Evolutionary conservation across 2,329 filamentous ascomycete genomes (phyloP), one percentile per base, ranked within the genome.

Genomic region (Thelonectria olida): DNA sequence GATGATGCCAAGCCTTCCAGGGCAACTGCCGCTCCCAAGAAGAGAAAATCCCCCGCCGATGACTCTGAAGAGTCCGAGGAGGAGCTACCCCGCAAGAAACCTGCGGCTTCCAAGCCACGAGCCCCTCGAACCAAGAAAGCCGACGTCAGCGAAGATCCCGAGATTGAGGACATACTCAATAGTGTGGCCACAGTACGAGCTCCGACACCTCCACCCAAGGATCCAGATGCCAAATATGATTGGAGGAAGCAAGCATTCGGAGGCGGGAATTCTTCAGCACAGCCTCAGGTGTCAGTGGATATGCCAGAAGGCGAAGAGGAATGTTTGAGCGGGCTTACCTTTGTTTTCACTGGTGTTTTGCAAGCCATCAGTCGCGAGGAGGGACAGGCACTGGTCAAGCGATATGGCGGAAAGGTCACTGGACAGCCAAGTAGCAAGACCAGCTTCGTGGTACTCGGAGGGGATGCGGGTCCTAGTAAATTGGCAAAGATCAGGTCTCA

Each of bases 331-430:
- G 96, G 96, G 0, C 83, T 98, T 56, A 91, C 88, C 0, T 99
- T 99, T 73, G 96, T 99, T 25, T 99, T 99, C 72, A 99, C 96
- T 1, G 96, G 96, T 22, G 84, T 97, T 22, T 82, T 98, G 38
- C 86, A 92, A 62, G 89, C 87, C 0, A 86, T 98, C 58, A 89
- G 91, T 44, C 89, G 96, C 62, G 93, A 97, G 6, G 93, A 97
- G 70, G 95, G 88, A 1, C 90, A 94, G 67, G 89, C 86, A 42
- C 82, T 99, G 17, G 92, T 98, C 58, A 99, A 99, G 76, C 88
- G 90, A 64, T 96, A 97, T 75, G 96, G 96, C 41, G 96, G 96
- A 54, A 98, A 97, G 78, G 89, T 97, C 22, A 97, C 91, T 9
- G 84, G 82, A 9, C 90, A 88, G 5, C 96, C 96, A 19, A 98